Percentiles rank a stretch among this genome's conserved stretches.
These are phyloP conservation scores for Tuctoria greenei DNA, from an alignment of 176 grass and related monocot genomes.

Conservation along the genomic window DNA sequence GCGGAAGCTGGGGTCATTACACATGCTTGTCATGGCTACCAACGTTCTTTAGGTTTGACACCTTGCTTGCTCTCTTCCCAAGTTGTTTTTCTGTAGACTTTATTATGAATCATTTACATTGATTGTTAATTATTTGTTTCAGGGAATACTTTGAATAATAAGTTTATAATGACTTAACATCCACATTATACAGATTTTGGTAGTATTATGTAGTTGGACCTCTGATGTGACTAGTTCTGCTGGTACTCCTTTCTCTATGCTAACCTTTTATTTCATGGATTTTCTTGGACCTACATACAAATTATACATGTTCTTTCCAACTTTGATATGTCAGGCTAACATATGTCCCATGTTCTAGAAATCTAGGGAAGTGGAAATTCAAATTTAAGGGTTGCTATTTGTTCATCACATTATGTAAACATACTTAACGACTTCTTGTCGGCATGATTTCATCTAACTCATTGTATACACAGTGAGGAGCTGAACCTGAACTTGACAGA, in stretches of 20 bases:
- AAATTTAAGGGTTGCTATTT: slow-evolving; percentile 10
- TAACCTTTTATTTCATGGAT: not conserved
- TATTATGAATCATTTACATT: slow-evolving; percentile 19
- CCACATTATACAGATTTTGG: slow-evolving; percentile 21
- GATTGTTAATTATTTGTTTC: not conserved
- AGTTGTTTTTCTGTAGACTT: not conserved
- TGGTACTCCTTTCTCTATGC: not conserved
- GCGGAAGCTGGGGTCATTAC: slow-evolving; percentile 96
- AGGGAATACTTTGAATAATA: not conserved
- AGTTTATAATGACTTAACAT: not conserved
- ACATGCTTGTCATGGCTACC: slow-evolving; percentile 97
- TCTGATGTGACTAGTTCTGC: slow-evolving; percentile 8
- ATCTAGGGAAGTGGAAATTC: slow-evolving; percentile 5
- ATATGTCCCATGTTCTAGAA: not conserved
- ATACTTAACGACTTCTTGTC: not conserved
- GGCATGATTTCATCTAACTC: slow-evolving; percentile 6
- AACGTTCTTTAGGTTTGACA: slow-evolving; percentile 83
- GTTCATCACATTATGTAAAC: slow-evolving; percentile 1
- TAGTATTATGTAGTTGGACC: not conserved
- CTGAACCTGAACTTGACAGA: slow-evolving; percentile 93
- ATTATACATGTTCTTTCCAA: not conserved
- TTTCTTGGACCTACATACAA: not conserved
- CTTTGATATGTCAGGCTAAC: slow-evolving; percentile 22
- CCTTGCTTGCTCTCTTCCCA: slow-evolving; percentile 2
- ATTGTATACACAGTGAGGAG: slow-evolving; percentile 66